Evolutionary conservation across 2,329 filamentous ascomycete species (phyloP).

Genomic region (Microsporum ferrugineum): DNA sequence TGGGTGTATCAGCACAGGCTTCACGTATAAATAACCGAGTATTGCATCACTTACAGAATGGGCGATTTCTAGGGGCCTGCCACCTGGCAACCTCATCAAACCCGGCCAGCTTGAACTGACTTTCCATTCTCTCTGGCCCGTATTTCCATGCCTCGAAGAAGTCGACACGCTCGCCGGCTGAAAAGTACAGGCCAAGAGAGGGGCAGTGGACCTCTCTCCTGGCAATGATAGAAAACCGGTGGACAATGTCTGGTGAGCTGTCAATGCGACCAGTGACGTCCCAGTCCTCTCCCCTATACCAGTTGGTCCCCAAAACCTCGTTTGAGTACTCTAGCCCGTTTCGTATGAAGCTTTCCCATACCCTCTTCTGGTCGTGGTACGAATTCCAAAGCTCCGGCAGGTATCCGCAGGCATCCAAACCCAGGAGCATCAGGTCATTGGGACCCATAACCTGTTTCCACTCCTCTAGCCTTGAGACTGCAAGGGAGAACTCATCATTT

Average conservation of each 20-base stretch:
- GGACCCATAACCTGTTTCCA: conserved; percentile 3
- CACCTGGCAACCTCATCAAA: background rate
- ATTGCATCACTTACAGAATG: conserved; percentile 1
- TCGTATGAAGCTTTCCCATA: conserved; percentile 4
- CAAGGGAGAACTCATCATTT: conserved; percentile 5
- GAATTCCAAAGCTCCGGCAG: background rate
- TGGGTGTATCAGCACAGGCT: background rate
- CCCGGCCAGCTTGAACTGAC: conserved; percentile 2
- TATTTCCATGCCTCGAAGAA: conserved; percentile 6
- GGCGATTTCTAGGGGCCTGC: conserved; percentile 1
- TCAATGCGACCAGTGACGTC: background rate
- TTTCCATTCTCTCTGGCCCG: background rate
- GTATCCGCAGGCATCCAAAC: background rate
- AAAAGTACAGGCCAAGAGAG: background rate
- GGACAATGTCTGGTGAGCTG: background rate
- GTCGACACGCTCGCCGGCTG: background rate
- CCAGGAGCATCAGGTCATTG: background rate
- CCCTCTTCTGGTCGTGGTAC: background rate
- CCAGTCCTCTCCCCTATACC: conserved; percentile 7
- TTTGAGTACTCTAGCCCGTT: conserved; percentile 6
- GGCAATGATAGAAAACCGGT: conserved; percentile 1
- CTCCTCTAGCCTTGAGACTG: background rate
- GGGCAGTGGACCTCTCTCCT: background rate
- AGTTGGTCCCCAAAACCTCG: conserved; percentile 1
- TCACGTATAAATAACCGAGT: background rate